Base-by-base conservation (phyloP, 208 protist genomes). In the Naegleria fowleri region DNA sequence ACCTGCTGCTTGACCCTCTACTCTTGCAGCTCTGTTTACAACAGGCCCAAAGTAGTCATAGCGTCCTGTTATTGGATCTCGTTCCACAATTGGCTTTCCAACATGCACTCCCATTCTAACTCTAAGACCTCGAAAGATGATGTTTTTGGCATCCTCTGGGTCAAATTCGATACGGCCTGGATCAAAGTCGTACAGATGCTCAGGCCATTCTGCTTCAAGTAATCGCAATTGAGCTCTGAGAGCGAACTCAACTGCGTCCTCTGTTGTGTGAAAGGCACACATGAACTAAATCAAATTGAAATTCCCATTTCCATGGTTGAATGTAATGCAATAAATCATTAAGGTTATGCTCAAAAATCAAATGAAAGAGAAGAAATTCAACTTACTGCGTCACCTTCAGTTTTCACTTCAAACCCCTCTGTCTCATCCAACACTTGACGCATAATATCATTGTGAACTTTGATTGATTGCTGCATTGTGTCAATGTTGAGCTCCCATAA, bases 31-130 rank as follows among this genome's bases (percentile, higher is more conserved):
- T 33, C 95, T 94, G 91, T 97, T 97, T 0, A 98, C 96, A 58
- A 95, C 96, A 0, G 94, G 94, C 33, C 96, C 96, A 91, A 96
- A 97, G 94, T 97, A 98, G 92, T 98, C 96, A 86, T 92, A 93
- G 51, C 93, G 83, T 11, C 92, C 90, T 5, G 91, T 93, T 19
- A 92, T 88, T 15, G 93, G 90, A 91, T 95, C 94, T 36, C 5
- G 5, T 67, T 94, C 92, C 41, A 92, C 93, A 25, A 89, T 86
- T 36, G 93, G 93, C 33, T 76, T 48, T 11, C 93, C 93, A 9
- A 51, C 91, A 88, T 96, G 94, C 59, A 96, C 92, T 40, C 94
- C 94, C 92, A 94, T 94, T 85, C 94, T 92, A n/a, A 96, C 94
- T 33, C 93, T 55, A 9, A 96, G 91, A 9, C 94, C 94, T 67